Evolutionary conservation across 768 basidiomycete genomes (phyloP).

Genomic region (Astraeus odoratus): DNA sequence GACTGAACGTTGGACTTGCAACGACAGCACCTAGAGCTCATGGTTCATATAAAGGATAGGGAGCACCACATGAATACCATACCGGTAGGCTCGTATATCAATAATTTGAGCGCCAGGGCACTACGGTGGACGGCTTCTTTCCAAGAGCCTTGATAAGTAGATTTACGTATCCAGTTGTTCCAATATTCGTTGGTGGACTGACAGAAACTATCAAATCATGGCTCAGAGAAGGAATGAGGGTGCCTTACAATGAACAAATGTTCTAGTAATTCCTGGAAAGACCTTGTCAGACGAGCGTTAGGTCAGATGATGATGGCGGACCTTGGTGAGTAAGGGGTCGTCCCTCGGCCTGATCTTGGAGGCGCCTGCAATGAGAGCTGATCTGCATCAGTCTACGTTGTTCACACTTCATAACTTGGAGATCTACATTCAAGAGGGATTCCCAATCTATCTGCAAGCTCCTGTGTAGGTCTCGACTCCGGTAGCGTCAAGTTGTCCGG

Average conservation of each 20-base stretch:
- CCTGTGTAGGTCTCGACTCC: conserved; percentile 26
- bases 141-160: conserved; percentile 91
- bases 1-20: conserved; percentile 90
- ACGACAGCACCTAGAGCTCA: conserved; percentile 68
- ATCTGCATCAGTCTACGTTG: conserved; percentile 5
- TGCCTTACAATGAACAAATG: conserved; percentile 47
- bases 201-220: conserved; percentile 4
- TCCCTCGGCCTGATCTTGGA: conserved; percentile 44
- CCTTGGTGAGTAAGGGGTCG: conserved; percentile 71
- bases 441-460: conserved; percentile 38
- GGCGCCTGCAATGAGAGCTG: conserved; percentile 39
- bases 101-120: conserved; percentile 87
- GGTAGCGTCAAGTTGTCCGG: conserved; percentile 30
- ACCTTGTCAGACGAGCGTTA: not conserved
- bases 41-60: not conserved
- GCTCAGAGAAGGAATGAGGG: not conserved
- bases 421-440: conserved; percentile 37
- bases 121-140: conserved; percentile 91
- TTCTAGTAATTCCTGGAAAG: conserved; percentile 45
- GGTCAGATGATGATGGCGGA: conserved; percentile 12
- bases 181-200: conserved; percentile 77
- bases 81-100: conserved; percentile 91
- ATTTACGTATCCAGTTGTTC: conserved; percentile 84
- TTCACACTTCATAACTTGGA: not conserved
- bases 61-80: conserved; percentile 3